Evolutionary conservation across 116 monocot species (phyloP).

Genomic region (Dioscorea cayenensis): DNA sequence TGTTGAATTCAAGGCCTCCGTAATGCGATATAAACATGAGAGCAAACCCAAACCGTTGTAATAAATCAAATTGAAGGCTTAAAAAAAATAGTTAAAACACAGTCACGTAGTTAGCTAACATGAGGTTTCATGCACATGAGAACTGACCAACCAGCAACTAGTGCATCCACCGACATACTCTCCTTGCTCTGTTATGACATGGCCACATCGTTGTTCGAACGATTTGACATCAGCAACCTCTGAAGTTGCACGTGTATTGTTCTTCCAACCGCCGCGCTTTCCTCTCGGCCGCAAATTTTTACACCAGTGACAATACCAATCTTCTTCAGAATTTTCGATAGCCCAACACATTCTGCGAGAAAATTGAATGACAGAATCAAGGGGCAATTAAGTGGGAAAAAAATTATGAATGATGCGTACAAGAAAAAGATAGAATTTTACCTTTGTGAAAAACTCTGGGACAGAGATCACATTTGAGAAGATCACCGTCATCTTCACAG

Average conservation of each 20-base stretch:
- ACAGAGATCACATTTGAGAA: conserved; percentile 31
- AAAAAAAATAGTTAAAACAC: background rate
- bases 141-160: conserved; percentile 61
- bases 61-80: background rate
- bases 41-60: no score
- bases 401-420: background rate
- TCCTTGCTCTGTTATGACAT: conserved; percentile 54
- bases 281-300: conserved; percentile 50
- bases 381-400: background rate
- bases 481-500: conserved; percentile 28
- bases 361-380: no score
- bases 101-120: background rate
- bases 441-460: conserved; percentile 36
- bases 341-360: conserved; percentile 72
- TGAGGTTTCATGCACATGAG: background rate
- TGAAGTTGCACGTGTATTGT: conserved; percentile 82
- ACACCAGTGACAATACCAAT: conserved; percentile 76
- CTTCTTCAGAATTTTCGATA: conserved; percentile 40
- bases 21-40: background rate
- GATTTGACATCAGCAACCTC: conserved; percentile 73
- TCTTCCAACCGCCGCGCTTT: conserved; percentile 40
- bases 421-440: background rate
- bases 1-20: conserved; percentile 65
- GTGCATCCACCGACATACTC: conserved; percentile 62
- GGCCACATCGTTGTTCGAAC: conserved; percentile 66